Base-by-base conservation (phyloP, 805 yeast species). In the Starmerella apicola region DNA sequence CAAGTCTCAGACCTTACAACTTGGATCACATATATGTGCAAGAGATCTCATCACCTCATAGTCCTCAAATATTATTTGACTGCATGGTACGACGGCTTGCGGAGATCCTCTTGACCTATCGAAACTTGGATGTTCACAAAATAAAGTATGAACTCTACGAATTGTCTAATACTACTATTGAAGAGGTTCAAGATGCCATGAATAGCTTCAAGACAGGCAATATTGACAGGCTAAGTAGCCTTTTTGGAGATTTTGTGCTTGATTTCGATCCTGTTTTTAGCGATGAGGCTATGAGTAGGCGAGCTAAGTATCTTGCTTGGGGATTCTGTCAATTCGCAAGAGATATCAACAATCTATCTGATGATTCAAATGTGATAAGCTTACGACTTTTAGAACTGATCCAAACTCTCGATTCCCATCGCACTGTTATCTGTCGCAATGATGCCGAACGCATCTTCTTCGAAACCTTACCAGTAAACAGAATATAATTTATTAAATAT, bases 21-120 rank as follows among this genome's bases (percentile, higher is more conserved):
- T 5, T 4, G 5, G n/a, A 5, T 10, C 21, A 17, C 15, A 24
- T 21, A 5, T 20, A 15, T 10, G 7, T 13, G 5, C 5, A 8
- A 10, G 17, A 20, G 25, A 20, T 12, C 16, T 13, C 9, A 5
- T 4, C 18, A 12, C 18, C 6, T 8, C n/a, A 13, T 10, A 26
- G 26, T 16, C 16, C 30, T n/a, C 31, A 28, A 9, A 32, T 43
- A 3, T 36, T 43, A 10, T 43, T 39, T 13, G 46, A 39, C 24
- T 22, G 41, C 4, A 10, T 39, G 26, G 20, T 34, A 4, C 26
- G 41, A 2, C 17, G 26, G 21, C 24, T 35, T 3, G 35, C 43
- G 3, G 36, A 37, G 22, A 24, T 12, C 16, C 34, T 32, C 8
- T 20, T 5, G 17, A 12, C 10, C 17, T 27, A 17, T 15, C 30